Evolutionary conservation across 192 early-diverging fungal genomes (phyloP), one percentile per base, ranked within the genome.

Genomic region (Coemansia guatemalensis): DNA sequence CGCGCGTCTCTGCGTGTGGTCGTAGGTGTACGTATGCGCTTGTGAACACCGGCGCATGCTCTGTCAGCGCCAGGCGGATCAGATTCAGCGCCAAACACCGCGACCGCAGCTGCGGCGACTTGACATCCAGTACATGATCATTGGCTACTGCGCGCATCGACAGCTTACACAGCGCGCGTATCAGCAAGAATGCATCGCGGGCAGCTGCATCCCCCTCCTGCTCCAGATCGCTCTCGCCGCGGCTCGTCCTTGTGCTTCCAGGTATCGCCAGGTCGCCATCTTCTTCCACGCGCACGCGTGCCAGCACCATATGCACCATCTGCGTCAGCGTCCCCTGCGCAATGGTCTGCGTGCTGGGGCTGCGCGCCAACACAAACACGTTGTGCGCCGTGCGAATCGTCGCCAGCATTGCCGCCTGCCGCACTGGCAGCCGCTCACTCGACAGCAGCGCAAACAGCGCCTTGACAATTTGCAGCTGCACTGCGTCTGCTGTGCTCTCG

Each of bases 381-480:
- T 93, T 94, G 77, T 90, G 94, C 2, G 89, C 86, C 0, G 93
- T 93, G 39, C 93, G 71, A 26, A 97, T 85, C 4, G 93, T 89
- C 21, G 88, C 85, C 39, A 95, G 79, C 67, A 97, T 75, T 6
- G 90, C 73, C 25, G 86, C 83, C 29, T 89, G 87, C 64, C 94
- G 88, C 48, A 95, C 76, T 4, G 85, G 86, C 25, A 84, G 74
- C 29, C 80, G 82, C 8, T 85, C 79, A 5, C 85, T 86, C 23
- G 90, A 92, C 17, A 93, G 86, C 50, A 94, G 90, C 12, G 89
- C 92, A 56, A 92, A 81, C 30, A 97, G 76, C 1, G 95, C 95
- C 84, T 95, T 95, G 55, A 95, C 86, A 9, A 97, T 90, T 67
- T 97, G 95, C 61, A 95, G 61, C 71, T 95, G 93, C 9, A 97